Base-by-base conservation (phyloP, 2,329 filamentous ascomycete genomes). In the Fusarium sp. region DNA sequence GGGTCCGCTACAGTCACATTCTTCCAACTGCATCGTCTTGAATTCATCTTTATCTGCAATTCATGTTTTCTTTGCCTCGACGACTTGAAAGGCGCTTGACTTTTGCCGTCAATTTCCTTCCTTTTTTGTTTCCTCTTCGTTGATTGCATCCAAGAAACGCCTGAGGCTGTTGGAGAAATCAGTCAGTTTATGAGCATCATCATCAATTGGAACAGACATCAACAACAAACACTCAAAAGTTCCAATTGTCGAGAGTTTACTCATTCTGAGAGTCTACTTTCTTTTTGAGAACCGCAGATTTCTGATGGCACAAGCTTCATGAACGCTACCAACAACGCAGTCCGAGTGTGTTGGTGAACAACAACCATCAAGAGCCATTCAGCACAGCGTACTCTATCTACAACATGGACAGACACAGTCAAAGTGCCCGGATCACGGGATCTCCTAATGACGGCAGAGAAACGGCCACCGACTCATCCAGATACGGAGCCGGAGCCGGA, bases 391-490 rank as follows among this genome's bases (percentile, higher is more conserved):
- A 17, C 19, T 7, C 37, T 35, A 41, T 7, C 37, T 35, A 41
- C 38, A 43, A 23, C 10, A 62, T 57, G 48, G 29, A 62, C 9
- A 42, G 17, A 46, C 47, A 36, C 33, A 36, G 39, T 39, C 53
- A 41, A 50, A 53, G 47, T 37, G 21, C 25, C 31, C 59, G 19
- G 17, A 55, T 56, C 45, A 44, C 53, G 37, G 46, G 21, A 19
- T 45, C 53, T 29, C 36, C 19, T 37, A 47, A 35, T 21, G 23
- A 50, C 23, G 29, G 10, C n/a, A 51, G 39, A 41, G 52, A 65
- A 53, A 27, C 19, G 19, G 42, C 38, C 39, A 33, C 54, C 49
- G 53, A 47, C 14, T 47, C 43, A 49, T 36, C 54, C 43, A 35
- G 11, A 33, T 36, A 52, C 43, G 38, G 11, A 33, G 48, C 35